Conservation (phyloP, 2,329 filamentous ascomycete genomes). For the Teratosphaeria destructans region DNA sequence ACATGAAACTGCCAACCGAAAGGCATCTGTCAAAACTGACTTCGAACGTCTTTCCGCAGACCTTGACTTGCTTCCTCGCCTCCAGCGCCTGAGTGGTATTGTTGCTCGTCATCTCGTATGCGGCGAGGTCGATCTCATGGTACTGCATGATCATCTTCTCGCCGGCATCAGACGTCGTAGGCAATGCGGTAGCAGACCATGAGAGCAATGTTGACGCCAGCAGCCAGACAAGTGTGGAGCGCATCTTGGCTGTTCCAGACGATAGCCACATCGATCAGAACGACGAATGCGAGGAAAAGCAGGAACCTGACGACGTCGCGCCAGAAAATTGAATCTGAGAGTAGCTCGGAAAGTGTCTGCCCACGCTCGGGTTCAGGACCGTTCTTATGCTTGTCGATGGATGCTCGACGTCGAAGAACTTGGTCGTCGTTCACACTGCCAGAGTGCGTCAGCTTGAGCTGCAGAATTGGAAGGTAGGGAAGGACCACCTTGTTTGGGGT, state of each 20-base stretch:
- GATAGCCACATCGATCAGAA: neutral
- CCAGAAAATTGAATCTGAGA: neutral
- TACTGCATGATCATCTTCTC: neutral
- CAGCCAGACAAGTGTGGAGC: neutral
- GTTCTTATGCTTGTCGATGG: neutral
- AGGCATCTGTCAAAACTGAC: neutral
- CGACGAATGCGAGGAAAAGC: neutral
- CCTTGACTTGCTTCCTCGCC: neutral
- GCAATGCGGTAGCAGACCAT: neutral
- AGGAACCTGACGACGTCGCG: neutral
- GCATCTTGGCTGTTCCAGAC: neutral
- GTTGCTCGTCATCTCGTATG: neutral
- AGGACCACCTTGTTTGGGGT: neutral
- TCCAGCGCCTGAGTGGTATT: neutral
- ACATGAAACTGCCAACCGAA: neutral
- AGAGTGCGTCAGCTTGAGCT: neutral
- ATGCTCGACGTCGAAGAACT: neutral
- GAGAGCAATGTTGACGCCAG: neutral
- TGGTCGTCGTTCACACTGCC: neutral
- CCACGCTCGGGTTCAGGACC: neutral
- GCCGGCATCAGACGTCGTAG: neutral
- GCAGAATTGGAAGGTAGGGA: neutral
- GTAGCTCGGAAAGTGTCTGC: neutral
- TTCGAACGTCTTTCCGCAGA: neutral
- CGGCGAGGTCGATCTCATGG: neutral